Evolutionary conservation across 2,329 filamentous ascomycete genomes (phyloP).

Genomic region (Aphanoascus verrucosus): DNA sequence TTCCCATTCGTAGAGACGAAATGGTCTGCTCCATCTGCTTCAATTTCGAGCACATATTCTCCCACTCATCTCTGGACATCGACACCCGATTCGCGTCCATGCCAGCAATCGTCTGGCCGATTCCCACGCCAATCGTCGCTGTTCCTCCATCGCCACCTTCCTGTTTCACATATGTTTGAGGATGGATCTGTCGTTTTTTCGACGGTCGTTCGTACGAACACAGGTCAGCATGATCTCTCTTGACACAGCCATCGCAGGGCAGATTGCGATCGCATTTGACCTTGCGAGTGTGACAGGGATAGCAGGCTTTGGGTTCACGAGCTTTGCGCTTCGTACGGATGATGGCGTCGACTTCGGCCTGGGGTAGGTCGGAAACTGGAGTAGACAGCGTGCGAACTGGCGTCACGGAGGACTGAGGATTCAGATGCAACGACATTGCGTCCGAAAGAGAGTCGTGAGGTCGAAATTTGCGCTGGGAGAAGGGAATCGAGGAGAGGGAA

Average conservation of each 20-base stretch:
- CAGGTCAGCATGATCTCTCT: constrained; percentile 40
- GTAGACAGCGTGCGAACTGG: background rate
- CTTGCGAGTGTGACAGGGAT: constrained; percentile 38
- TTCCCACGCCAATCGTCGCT: constrained; percentile 1
- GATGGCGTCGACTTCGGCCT: constrained; percentile 39
- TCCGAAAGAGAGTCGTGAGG: background rate
- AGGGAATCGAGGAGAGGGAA: background rate
- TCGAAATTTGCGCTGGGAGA: background rate
- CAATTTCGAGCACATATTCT: constrained; percentile 33
- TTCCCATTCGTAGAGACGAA: constrained; percentile 29
- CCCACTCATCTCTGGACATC: constrained; percentile 36
- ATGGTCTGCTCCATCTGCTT: constrained; percentile 37
- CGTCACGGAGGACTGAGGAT: background rate
- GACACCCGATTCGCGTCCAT: constrained; percentile 22
- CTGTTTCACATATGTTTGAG: constrained; percentile 14
- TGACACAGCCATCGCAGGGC: constrained; percentile 40
- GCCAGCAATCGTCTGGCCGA: background rate
- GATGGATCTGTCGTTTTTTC: constrained; percentile 32
- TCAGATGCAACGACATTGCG: constrained; percentile 11
- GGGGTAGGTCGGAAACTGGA: constrained; percentile 33
- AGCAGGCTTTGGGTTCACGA: constrained; percentile 39
- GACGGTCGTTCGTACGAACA: constrained; percentile 41
- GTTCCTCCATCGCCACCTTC: constrained; percentile 10
- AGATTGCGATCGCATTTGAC: constrained; percentile 42
- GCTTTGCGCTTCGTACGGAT: constrained; percentile 40